Base-by-base conservation (phyloP, 2,329 filamentous ascomycete species). In the Scorias spongiosa region DNA sequence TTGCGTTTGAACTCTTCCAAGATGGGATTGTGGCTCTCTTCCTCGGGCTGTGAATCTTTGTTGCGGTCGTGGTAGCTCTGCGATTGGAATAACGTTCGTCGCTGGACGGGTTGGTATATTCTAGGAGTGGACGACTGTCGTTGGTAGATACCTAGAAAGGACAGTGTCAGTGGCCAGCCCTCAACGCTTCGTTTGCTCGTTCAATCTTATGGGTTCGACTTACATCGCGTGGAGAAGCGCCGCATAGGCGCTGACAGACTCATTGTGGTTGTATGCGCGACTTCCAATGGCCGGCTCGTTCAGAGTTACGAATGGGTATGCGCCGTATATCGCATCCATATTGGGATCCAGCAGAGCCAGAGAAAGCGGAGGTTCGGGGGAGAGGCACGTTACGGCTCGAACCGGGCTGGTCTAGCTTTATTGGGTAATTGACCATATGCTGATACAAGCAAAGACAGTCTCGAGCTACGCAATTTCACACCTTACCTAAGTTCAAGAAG, bases 241-340 rank as follows among this genome's bases (percentile, higher is more conserved):
- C 76, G 67, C 55, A 76, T 69, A 53, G 79, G 76, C 57, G 78
- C 65, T 62, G 74, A 72, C 55, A 81, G 63, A 65, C 70, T 83
- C 81, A 85, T 86, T 58, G 51, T 48, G 49, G 42, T 30, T 30
- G 38, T 41, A 44, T 15, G 32, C 20, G 20, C 20, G 7, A 26
- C 20, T 26, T 26, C 20, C 4, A 26, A 26, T 7, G 7, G 20
- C 20, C 20, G 20, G 3, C 20, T 26, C 7, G 20, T 4, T 4
- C 20, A 26, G 4, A 26, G 20, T 4, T 3, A 26, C 20, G 20
- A 7, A 26, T 26, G 20, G 20, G 20, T 26, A 7, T 7, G 7
- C 20, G 7, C 7, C 20, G 20, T 4, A 7, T 26, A 26, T 26
- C 20, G 7, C 20, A 26, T 26, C 20, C 20, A 26, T 26, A 26